Conservation (phyloP, 305 asterid genomes). For the Fraxinus xanthoxyloides region DNA sequence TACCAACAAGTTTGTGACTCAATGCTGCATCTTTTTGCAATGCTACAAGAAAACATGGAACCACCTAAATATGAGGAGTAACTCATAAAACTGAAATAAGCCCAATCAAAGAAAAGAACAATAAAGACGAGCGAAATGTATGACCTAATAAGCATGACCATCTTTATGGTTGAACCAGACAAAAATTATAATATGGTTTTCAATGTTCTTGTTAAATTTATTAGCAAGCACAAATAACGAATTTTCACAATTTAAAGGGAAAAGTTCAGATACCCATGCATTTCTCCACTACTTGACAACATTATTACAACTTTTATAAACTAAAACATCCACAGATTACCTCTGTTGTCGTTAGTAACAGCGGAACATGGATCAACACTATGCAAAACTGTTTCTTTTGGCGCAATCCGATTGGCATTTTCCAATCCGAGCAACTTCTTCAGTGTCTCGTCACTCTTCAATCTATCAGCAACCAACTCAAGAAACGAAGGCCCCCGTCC, state of each 20-base stretch:
- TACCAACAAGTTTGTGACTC: constrained; percentile 8
- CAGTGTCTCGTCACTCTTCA: constrained; percentile 37
- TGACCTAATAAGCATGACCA: neutral
- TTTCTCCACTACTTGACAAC: neutral
- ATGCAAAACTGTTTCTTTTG: neutral
- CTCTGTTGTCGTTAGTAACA: neutral
- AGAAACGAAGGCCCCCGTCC: constrained; percentile 70
- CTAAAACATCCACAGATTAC: constrained; percentile 18
- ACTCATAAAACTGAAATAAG: neutral
- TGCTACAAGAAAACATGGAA: constrained; percentile 30
- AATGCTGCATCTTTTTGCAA: constrained; percentile 32
- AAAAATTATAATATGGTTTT: neutral
- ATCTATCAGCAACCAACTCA: constrained; percentile 48
- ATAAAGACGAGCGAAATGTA: neutral
- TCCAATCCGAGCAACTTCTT: constrained; percentile 24
- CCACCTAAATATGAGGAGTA: neutral
- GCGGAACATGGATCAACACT: neutral
- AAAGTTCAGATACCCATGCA: neutral
- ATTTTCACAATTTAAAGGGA: neutral
- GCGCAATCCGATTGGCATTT: neutral
- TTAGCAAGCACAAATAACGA: neutral
- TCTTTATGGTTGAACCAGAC: neutral
- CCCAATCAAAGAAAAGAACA: neutral
- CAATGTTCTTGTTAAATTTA: neutral
- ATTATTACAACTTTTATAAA: neutral